Base-by-base conservation (phyloP, 179 eudicot genomes). In the Beta lomatogona region DNA sequence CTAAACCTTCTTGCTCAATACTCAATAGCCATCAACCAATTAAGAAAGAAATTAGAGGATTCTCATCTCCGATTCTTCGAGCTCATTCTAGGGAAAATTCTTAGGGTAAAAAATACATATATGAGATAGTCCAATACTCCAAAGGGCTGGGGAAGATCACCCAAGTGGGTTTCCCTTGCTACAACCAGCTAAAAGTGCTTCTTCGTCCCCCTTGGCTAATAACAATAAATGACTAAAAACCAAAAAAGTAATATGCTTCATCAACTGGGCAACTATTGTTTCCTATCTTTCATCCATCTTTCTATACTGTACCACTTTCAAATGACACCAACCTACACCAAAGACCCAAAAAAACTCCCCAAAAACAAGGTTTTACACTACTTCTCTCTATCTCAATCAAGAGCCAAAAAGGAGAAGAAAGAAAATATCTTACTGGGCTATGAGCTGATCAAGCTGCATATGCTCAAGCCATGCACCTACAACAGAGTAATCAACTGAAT, bases 381-480 rank as follows among this genome's bases (percentile, higher is more conserved):
- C 18, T 67, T 46, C 75, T 68, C 73, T 73, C 73, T 25, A 66
- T 71, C 58, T 61, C 65, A 61, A 61, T 57, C 70, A 67, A 79
- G 60, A 57, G 72, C 71, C 10, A 79, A 64, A 64, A 31, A 53
- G 36, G 45, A 19, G 73, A 57, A 79, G 78, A 66, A 75, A 75
- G 70, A 77, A 60, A 8, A 52, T 58, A 16, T 78, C 78, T 81
- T 61, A 78, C 89, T 87, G 84, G 71, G 82, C 81, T 54, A 79
- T 75, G 16, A 84, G 87, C 85, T 86, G 88, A 83, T 91, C 92
- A 75, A 87, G 92, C 82, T 88, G 92, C 94, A 91, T 89, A 83
- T 91, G 90, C 89, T 89, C 89, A 18, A 89, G 86, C 92, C 92
- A 91, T 21, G 92, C 88, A 64, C 90, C 91, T 70, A 91, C 75